Evolutionary conservation across 1,139 yeast genomes (phyloP).

Genomic region (Groenewaldozyma sp.): DNA sequence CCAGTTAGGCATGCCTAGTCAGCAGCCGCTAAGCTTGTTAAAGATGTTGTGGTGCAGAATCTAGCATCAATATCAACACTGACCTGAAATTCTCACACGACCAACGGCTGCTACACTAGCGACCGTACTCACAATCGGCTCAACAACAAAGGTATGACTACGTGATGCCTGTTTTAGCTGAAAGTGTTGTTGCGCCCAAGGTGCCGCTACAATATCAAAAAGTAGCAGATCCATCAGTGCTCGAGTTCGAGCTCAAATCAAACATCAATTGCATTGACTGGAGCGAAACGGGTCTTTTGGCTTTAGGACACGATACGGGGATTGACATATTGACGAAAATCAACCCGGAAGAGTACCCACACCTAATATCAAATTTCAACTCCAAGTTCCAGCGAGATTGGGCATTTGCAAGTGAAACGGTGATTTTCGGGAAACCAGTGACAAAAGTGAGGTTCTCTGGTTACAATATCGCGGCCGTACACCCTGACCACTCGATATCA

Average conservation of each 20-base stretch:
- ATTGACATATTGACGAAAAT: conserved; percentile 14
- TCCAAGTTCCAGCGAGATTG: conserved; percentile 14
- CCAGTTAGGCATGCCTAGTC: no score
- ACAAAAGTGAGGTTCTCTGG: conserved; percentile 15
- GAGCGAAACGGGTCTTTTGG: conserved; percentile 17
- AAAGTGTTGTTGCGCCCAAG: conserved; percentile 5
- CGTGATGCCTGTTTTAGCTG: no score
- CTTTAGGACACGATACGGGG: conserved; percentile 22
- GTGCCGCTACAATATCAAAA: conserved; percentile 14
- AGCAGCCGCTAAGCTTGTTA: no score
- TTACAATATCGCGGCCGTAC: conserved; percentile 19
- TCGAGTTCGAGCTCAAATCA: conserved; percentile 12
- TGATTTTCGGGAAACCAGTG: conserved; percentile 19
- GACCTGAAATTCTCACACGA: no score
- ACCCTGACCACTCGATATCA: conserved; percentile 20
- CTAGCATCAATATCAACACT: no score
- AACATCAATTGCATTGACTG: conserved; percentile 16
- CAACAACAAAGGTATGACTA: no score
- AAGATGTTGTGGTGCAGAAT: no score
- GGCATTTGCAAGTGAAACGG: conserved; percentile 11
- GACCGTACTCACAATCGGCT: no score
- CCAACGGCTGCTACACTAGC: no score
- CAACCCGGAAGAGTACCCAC: conserved; percentile 1
- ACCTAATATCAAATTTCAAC: conserved; percentile 6
- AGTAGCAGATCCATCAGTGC: conserved; percentile 12